Evolutionary conservation across 768 basidiomycete genomes (phyloP), one percentile per base, ranked within the genome.

Genomic region (Agaricus subrufescens): DNA sequence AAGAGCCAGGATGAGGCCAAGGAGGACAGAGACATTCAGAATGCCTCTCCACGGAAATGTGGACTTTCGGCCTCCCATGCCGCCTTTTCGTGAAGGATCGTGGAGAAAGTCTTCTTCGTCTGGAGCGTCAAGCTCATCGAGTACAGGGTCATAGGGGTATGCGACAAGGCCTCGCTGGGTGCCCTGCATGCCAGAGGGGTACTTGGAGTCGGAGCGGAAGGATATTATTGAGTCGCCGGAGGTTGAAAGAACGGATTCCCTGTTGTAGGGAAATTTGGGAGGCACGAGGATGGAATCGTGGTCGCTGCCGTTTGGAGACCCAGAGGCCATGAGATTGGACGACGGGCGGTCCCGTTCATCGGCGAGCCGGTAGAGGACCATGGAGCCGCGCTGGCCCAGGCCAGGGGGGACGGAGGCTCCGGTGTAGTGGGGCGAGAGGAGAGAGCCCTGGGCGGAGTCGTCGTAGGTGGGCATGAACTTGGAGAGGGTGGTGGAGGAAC

Each of bases 101-200:
- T 94, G 89, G 37, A 94, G 67, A 23, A 80, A 66, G 64, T 94
- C 93, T 63, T 94, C 92, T 14, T 86, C 86, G 65, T 89, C 87
- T 1, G 73, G 71, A 0, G 74, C 78, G n/a, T 77, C 76, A 57
- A 76, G 68, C 59, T 76, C 72, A 62, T 89, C 87, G 15, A 72
- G 38, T 3, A 71, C 73, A 0, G 88, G 89, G 62, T 89, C 87
- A 63, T 87, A 89, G 11, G 76, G 86, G 63, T 89, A 91, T 1
- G 89, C 80, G 0, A 89, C 71, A 30, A 90, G 71, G 0, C 75
- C 77, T 1, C 75, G 61, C 6, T 67, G 66, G 0, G 61, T 56
- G 12, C 60, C 52, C 2, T 62, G 59, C 29, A 67, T 55, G 15
- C 69, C 69, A 1, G 67, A 60, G 1, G 88, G 88, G 65, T 87